Percentiles rank a stretch among this genome's conserved stretches.
Evolutionary conservation across 148 eudicot genomes (phyloP).

Genomic region (Rhododendron simsii): DNA sequence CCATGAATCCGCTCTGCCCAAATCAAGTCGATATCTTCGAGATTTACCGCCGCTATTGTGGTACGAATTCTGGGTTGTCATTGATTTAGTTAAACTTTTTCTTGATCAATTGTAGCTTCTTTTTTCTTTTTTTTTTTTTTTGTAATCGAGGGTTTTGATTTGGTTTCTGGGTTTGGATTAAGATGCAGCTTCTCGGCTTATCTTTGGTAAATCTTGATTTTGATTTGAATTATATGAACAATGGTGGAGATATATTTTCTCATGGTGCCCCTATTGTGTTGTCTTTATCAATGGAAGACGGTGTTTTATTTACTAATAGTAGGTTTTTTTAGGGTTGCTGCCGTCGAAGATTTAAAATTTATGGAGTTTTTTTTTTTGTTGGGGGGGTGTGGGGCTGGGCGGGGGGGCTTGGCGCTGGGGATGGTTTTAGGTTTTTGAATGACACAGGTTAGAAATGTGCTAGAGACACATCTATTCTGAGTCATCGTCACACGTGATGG

Average conservation of each 20-base stretch:
- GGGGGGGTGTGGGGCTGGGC: no score
- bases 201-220: not conserved
- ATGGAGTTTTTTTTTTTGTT: no score
- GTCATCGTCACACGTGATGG: not conserved
- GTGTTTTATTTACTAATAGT: not conserved
- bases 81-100: not conserved
- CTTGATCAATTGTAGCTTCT: not conserved
- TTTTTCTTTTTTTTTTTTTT: no score
- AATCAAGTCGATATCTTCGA: conserved; percentile 28
- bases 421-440: not conserved
- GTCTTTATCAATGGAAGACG: not conserved
- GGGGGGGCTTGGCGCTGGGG: not conserved
- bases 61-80: conserved; percentile 8
- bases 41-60: conserved; percentile 38
- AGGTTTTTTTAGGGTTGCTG: no score
- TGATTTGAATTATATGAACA: not conserved
- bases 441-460: not conserved
- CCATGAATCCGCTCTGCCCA: conserved; percentile 20
- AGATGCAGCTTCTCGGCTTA: not conserved
- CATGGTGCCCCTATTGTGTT: not conserved
- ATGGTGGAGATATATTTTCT: not conserved
- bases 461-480: not conserved
- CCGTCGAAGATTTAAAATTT: not conserved
- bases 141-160: not conserved
- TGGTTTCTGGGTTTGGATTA: not conserved